A percentile compares a stretch with the other conserved stretches of the same genome.
phyloP scores from a whole-genome alignment of 225 moss, liverwort and hornwort genomes.

The Marchantia paleacea region DNA sequence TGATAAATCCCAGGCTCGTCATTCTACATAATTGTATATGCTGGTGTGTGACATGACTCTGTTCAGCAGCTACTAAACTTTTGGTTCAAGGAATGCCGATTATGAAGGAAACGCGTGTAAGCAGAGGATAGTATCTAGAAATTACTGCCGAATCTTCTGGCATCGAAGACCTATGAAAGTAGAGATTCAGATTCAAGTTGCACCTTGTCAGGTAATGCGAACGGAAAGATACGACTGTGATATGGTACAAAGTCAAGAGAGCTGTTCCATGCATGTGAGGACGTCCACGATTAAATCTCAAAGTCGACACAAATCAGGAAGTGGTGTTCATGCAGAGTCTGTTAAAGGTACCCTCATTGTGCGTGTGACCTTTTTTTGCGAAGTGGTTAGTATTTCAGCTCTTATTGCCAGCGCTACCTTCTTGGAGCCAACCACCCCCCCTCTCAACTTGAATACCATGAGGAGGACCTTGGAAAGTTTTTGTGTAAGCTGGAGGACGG shows the following conservation, averaged over 20 bases:
- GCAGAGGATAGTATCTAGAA: too few species aligned
- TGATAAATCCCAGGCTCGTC: background rate
- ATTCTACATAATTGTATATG: background rate
- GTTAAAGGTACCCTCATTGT: background rate
- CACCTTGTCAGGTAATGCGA: background rate
- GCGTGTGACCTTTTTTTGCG: too few species aligned
- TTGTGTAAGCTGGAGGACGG: too few species aligned
- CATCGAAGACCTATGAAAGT: too few species aligned
- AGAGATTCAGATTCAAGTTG: conserved; percentile 3
- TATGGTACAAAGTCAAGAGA: conserved; percentile 2
- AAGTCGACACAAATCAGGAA: background rate
- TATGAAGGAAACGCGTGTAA: background rate
- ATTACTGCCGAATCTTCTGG: too few species aligned
- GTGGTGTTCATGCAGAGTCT: background rate
- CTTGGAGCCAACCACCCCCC: too few species aligned
- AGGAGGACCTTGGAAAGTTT: too few species aligned
- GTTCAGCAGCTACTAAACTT: background rate
- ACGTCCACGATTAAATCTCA: background rate
- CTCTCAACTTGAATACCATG: too few species aligned
- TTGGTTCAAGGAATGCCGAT: background rate
- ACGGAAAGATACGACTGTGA: background rate
- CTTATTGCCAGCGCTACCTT: too few species aligned
- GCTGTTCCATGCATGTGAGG: background rate
- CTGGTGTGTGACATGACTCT: background rate
- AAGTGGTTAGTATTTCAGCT: too few species aligned